Evolutionary conservation across 352 stramenopile species (phyloP).

Genomic region (Albugo laibachii): DNA sequence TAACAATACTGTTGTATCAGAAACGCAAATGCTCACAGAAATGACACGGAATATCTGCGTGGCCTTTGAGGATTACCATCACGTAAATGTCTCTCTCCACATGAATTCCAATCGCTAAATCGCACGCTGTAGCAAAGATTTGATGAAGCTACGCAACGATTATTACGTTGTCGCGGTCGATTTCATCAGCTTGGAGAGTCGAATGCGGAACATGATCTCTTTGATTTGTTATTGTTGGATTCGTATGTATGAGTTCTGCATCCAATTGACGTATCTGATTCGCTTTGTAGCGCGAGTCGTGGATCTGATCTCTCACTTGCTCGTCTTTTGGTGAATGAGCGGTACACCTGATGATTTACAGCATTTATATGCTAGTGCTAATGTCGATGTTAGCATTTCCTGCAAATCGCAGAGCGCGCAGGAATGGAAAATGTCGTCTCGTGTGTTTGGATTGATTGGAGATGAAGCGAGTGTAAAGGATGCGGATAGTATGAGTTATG

Average conservation of each 20-base stretch:
- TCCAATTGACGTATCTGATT: neutral
- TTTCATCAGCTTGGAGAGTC: constrained; percentile 54
- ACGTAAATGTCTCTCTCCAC: constrained; percentile 15
- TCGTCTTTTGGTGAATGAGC: constrained; percentile 68
- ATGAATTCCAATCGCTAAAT: neutral
- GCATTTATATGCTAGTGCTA: neutral
- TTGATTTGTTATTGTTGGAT: constrained; percentile 59
- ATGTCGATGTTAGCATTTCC: constrained; percentile 20
- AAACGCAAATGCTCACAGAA: constrained; percentile 15
- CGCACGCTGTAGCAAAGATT: constrained; percentile 16
- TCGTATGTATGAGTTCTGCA: constrained; percentile 18
- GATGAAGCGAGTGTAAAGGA: constrained; percentile 56
- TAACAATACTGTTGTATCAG: neutral
- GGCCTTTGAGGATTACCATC: constrained; percentile 43
- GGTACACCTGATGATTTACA: constrained; percentile 11
- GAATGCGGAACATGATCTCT: constrained; percentile 42
- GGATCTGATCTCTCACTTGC: constrained; percentile 44
- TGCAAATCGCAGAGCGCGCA: constrained; percentile 57
- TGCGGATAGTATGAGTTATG: constrained; percentile 79
- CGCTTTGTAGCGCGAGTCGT: constrained; percentile 30
- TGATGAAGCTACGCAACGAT: constrained; percentile 24
- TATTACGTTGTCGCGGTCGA: constrained; percentile 41
- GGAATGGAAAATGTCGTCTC: constrained; percentile 57
- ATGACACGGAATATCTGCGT: constrained; percentile 36
- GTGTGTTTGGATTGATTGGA: constrained; percentile 39